Base-by-base conservation (phyloP, 1,284 basidiomycete genomes). In the Volvariella surrecta region DNA sequence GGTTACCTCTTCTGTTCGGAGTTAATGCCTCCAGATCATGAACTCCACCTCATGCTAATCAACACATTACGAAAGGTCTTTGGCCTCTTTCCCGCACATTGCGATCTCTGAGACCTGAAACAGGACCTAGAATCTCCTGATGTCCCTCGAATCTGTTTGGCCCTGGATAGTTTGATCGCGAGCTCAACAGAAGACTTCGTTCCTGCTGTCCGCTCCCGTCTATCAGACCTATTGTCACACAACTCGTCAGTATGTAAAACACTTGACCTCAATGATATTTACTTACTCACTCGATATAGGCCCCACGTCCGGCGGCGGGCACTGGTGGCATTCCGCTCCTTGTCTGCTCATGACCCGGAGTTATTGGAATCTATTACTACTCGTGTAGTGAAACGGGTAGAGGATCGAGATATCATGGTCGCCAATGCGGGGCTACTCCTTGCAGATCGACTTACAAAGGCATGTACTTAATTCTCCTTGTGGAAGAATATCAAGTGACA, bases 41-140 rank as follows among this genome's bases (percentile, higher is more conserved):
- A 86, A 49, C 64, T 89, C 20, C 73, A 76, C 46, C 64, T 89
- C n/a, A 86, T 89, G 84, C 66, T 89, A 10, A 78, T 89, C 37
- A 89, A 89, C 50, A 88, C 86, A 1, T 54, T 88, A 32, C 78
- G 85, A 48, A 89, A 89, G 70, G 85, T 79, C 11, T 28, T 51
- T 40, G 3, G 48, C 28, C n/a, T 40, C 9, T 21, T 41, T 19
- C 30, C 39, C 43, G 34, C 42, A 8, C 10, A 15, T 9, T 42
- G 8, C 18, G 6, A 35, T 35, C 18, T 11, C 20, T 43, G n/a
- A 22, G n/a, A 43, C 21, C 16, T 13, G 40, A 10, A 4, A 9
- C 45, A 86, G 86, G 82, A 89, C 55, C 54, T 89, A 28, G 80
- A 84, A 56, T 74, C 73, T 47, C 46, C 63, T 2, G 61, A 66